phyloP scores from a whole-genome alignment of 768 basidiomycete genomes.

The Leccinum subgranulosum region DNA sequence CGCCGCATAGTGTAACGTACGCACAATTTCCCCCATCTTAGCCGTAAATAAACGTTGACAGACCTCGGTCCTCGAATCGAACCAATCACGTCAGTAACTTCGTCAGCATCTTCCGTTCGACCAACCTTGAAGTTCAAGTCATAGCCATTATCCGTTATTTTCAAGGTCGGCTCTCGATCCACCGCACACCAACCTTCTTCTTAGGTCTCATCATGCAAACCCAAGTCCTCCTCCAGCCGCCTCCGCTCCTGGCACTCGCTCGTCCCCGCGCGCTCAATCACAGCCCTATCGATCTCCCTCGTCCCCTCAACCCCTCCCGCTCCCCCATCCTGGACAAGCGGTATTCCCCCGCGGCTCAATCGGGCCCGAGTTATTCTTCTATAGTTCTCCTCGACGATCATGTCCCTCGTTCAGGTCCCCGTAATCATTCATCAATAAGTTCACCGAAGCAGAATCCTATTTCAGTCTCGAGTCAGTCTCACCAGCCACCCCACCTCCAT shows the following conservation, averaged over 20 bases:
- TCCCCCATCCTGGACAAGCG: conserved; percentile 38
- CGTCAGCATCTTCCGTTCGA: conserved; percentile 11
- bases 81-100: conserved; percentile 28
- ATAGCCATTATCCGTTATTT: conserved; percentile 14
- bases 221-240: conserved; percentile 27
- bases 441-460: conserved; percentile 14
- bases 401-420: conserved; percentile 30
- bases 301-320: conserved; percentile 24
- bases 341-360: conserved; percentile 27
- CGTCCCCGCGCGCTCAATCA: conserved; percentile 13
- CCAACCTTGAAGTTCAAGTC: conserved; percentile 13
- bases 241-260: conserved; percentile 18
- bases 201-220: conserved; percentile 25
- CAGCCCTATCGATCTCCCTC: conserved; percentile 26
- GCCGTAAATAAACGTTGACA: conserved; percentile 31
- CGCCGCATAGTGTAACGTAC: conserved; percentile 23
- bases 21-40: conserved; percentile 15
- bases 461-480: conserved; percentile 16
- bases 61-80: conserved; percentile 16
- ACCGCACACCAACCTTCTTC: conserved; percentile 6
- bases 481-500: conserved; percentile 13
- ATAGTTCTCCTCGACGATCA: conserved; percentile 31
- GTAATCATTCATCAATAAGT: conserved; percentile 27
- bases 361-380: conserved; percentile 34
- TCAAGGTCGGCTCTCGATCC: conserved; percentile 13